Percentiles rank a stretch among this genome's conserved stretches.
These are phyloP conservation scores for Solanum hybrid DNA, from an alignment of 305 asterid genomes.

Conservation along the genomic window DNA sequence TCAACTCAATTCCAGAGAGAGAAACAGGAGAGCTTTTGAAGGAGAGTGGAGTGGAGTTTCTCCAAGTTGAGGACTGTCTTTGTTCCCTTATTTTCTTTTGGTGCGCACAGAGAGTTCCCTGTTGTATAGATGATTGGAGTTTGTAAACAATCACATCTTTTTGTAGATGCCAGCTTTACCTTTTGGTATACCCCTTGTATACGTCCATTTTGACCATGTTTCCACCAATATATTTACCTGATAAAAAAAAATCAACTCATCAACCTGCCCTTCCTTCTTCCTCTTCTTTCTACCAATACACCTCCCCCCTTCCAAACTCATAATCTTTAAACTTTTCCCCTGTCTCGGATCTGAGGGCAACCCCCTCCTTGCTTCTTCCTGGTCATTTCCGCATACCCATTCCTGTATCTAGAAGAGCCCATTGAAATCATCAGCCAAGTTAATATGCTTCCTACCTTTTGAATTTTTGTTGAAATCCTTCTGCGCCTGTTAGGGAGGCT, in stretches of 20 bases:
- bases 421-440: background rate
- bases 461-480: background rate
- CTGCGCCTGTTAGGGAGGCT: background rate
- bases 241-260: background rate
- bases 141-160: background rate
- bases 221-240: background rate
- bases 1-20: background rate
- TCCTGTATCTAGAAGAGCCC: background rate
- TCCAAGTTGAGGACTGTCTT: background rate
- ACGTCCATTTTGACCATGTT: background rate
- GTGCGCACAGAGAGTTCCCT: background rate
- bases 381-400: background rate
- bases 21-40: background rate
- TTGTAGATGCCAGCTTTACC: background rate
- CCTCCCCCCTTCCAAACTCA: background rate
- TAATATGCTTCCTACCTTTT: background rate
- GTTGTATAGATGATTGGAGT: background rate
- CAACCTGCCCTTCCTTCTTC: constrained; percentile 1
- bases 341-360: background rate
- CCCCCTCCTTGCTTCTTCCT: background rate
- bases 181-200: background rate
- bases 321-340: background rate
- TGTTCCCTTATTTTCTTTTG: background rate
- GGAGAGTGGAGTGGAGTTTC: background rate
- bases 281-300: background rate